These are phyloP conservation scores for Pythium vanterpoolii DNA, from an alignment of 352 stramenopile species.

Conservation along the genomic window DNA sequence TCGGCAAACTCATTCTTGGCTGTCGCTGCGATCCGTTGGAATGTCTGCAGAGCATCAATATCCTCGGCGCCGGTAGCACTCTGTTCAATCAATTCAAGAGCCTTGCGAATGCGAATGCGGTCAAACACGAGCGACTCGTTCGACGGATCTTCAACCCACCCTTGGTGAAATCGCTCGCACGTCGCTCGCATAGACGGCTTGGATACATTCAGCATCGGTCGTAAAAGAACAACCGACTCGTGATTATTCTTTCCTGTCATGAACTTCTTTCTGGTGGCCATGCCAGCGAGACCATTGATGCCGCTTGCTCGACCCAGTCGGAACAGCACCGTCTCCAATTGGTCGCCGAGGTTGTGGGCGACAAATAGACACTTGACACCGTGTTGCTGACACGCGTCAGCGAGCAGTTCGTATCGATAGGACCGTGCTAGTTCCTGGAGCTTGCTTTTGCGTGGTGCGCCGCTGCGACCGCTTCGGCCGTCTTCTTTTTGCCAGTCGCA, in stretches of 20 bases:
- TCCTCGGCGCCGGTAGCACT: neutral
- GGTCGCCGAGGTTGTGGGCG: conserved; percentile 74
- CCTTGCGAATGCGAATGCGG: conserved; percentile 81
- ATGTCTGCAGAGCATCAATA: conserved; percentile 4
- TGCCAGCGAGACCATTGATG: conserved; percentile 73
- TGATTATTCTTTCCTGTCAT: neutral
- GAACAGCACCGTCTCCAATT: conserved; percentile 80
- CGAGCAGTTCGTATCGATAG: conserved; percentile 67
- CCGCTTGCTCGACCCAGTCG: conserved; percentile 69
- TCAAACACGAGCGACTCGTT: conserved; percentile 79
- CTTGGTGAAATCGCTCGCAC: conserved; percentile 62
- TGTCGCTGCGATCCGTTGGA: conserved; percentile 17
- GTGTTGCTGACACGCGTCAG: conserved; percentile 43
- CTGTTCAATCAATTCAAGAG: conserved; percentile 20
- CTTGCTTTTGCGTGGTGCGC: conserved; percentile 53
- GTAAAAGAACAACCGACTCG: conserved; percentile 33
- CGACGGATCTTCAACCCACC: conserved; percentile 81
- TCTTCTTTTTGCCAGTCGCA: conserved; percentile 45
- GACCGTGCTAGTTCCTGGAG: conserved; percentile 68
- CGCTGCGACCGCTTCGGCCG: neutral
- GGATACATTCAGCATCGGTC: conserved; percentile 54
- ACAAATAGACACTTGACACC: conserved; percentile 71
- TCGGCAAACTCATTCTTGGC: conserved; percentile 18
- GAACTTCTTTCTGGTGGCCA: conserved; percentile 26
- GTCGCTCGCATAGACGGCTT: conserved; percentile 68